These are phyloP conservation scores for Cenchrus americanus DNA, from an alignment of 176 grass and related monocot species.

Conservation along the genomic window DNA sequence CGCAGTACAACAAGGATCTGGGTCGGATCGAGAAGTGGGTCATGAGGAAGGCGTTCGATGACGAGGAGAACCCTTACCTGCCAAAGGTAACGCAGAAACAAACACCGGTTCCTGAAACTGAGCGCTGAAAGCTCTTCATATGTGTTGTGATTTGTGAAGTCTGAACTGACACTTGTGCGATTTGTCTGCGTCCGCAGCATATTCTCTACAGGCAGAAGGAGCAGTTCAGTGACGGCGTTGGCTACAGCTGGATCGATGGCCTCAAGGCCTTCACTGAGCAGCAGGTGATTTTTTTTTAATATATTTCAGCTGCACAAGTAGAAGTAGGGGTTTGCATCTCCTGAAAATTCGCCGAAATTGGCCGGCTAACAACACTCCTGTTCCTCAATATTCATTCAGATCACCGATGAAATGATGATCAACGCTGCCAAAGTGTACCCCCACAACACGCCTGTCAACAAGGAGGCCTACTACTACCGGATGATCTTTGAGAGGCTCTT, in stretches of 20 bases:
- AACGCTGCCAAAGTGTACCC: slow-evolving; percentile 63
- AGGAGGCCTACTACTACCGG: slow-evolving; percentile 96
- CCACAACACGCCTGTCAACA: slow-evolving; percentile 85
- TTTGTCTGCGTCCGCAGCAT: slow-evolving; percentile 54
- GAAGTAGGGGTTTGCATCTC: not conserved
- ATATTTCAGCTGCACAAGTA: not conserved
- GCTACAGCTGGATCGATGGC: slow-evolving; percentile 97
- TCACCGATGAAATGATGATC: slow-evolving; percentile 83
- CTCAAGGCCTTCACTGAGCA: slow-evolving; percentile 82
- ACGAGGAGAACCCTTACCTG: slow-evolving; percentile 87
- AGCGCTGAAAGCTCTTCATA: too few species aligned
- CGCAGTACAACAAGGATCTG: slow-evolving; percentile 65
- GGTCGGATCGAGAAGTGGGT: slow-evolving; percentile 95
- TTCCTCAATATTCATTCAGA: slow-evolving; percentile 52
- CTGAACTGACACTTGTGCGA: slow-evolving; percentile 6
- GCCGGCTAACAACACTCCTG: not conserved
- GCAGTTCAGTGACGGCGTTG: slow-evolving; percentile 96
- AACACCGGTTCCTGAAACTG: too few species aligned
- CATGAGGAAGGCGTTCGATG: slow-evolving; percentile 89
- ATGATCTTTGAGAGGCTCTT: slow-evolving; percentile 99
- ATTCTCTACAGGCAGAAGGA: slow-evolving; percentile 99
- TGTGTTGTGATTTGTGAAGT: too few species aligned
- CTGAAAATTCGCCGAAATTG: not conserved
- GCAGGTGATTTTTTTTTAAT: slow-evolving; percentile 53
- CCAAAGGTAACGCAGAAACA: slow-evolving; percentile 82